These are phyloP conservation scores for Cercophora sp. DNA, from an alignment of 495 filamentous ascomycete species.

Conservation along the genomic window DNA sequence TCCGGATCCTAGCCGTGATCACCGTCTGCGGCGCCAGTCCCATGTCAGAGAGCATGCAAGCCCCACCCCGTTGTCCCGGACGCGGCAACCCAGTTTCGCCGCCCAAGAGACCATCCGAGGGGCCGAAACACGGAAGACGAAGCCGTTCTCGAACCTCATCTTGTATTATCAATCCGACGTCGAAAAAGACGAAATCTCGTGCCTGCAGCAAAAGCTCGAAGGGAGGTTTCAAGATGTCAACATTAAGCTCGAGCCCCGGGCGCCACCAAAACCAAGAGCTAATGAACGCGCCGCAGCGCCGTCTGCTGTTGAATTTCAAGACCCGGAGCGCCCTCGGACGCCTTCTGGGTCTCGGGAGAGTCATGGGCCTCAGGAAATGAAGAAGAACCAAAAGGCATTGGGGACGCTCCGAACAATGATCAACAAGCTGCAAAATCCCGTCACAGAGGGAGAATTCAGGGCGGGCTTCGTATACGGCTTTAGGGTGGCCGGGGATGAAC, in stretches of 20 bases:
- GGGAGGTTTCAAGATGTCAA: slow-evolving; percentile 1
- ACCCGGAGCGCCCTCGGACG: not conserved
- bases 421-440: not conserved
- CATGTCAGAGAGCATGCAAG: not conserved
- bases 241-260: not conserved
- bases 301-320: not conserved
- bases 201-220: not conserved
- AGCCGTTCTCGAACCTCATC: not conserved
- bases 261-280: not conserved
- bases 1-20: not conserved
- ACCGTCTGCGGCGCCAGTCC: not conserved
- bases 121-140: not conserved
- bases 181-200: slow-evolving; percentile 1
- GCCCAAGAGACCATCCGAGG: not conserved
- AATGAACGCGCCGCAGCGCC: not conserved
- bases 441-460: not conserved
- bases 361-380: not conserved
- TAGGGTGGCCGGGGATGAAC: not conserved
- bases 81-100: not conserved
- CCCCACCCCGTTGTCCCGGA: not conserved
- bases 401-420: not conserved
- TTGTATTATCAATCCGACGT: slow-evolving; percentile 2
- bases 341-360: not conserved
- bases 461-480: not conserved
- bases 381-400: not conserved